phyloP scores from a whole-genome alignment of 1,139 yeast genomes.

The Geotrichum fermentans region DNA sequence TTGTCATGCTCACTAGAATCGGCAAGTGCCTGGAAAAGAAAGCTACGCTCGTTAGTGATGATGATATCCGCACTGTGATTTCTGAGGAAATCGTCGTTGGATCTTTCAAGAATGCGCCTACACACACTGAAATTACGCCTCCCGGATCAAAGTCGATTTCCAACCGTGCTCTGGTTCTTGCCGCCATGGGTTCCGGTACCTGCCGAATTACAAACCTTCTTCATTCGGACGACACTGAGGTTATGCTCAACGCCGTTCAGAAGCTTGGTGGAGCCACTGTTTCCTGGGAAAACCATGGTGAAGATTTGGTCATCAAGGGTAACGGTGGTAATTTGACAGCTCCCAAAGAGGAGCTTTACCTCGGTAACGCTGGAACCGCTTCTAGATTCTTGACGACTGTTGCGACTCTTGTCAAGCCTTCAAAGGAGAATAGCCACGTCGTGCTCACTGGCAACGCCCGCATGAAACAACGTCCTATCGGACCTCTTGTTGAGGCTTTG shows the following conservation, averaged over 20 bases:
- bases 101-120: slow-evolving; percentile 41
- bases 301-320: slow-evolving; percentile 80
- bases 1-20: slow-evolving; percentile 74
- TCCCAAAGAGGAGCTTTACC: slow-evolving; percentile 61
- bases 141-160: slow-evolving; percentile 98
- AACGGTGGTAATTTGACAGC: slow-evolving; percentile 73
- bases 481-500: slow-evolving; percentile 91
- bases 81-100: slow-evolving; percentile 75
- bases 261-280: slow-evolving; percentile 78
- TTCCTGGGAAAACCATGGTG: slow-evolving; percentile 73
- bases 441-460: slow-evolving; percentile 88
- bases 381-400: slow-evolving; percentile 90
- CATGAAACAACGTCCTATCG: slow-evolving; percentile 97
- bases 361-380: slow-evolving; percentile 98
- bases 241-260: slow-evolving; percentile 85
- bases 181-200: slow-evolving; percentile 84
- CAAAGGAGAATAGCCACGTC: slow-evolving; percentile 46
- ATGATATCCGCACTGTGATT: slow-evolving; percentile 71
- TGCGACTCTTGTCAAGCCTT: slow-evolving; percentile 61
- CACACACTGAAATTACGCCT: slow-evolving; percentile 56
- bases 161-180: slow-evolving; percentile 86
- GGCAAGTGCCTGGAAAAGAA: slow-evolving; percentile 86
- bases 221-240: slow-evolving; percentile 92
- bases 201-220: slow-evolving; percentile 78
- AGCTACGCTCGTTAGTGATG: slow-evolving; percentile 80